Conservation (phyloP, 345 rosid genomes). For the Eutrema heterophyllum region DNA sequence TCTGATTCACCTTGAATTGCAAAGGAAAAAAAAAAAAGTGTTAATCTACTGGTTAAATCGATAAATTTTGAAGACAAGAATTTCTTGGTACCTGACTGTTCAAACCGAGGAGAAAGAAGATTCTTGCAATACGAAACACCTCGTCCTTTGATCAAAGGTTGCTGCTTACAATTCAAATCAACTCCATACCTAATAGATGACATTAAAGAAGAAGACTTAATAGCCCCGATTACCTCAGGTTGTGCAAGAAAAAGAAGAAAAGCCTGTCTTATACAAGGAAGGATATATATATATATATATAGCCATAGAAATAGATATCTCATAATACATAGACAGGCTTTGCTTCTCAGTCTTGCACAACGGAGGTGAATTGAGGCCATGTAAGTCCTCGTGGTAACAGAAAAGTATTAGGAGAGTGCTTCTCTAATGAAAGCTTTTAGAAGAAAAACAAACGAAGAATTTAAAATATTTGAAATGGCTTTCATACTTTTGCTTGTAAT, state of each 20-base stretch:
- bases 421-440: not conserved
- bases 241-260: constrained; percentile 49
- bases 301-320: constrained; percentile 28
- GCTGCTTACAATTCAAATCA: constrained; percentile 59
- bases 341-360: constrained; percentile 47
- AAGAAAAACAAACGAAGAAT: not conserved
- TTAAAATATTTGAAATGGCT: not conserved
- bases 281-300: constrained; percentile 6
- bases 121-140: constrained; percentile 99
- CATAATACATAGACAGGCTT: constrained; percentile 34
- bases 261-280: constrained; percentile 42
- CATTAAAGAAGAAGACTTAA: constrained; percentile 34
- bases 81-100: constrained; percentile 58
- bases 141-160: constrained; percentile 87
- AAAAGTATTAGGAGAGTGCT: constrained; percentile 19
- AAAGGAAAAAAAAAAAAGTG: not conserved
- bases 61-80: not conserved
- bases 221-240: constrained; percentile 44
- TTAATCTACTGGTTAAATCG: not conserved
- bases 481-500: constrained; percentile 89
- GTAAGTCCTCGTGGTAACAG: constrained; percentile 26
- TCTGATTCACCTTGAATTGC: constrained; percentile 62
- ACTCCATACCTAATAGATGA: constrained; percentile 80
- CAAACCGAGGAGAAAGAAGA: constrained; percentile 92
- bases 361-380: constrained; percentile 40